Evolutionary conservation across 148 eudicot species (phyloP), one percentile per base, ranked within the genome.

Genomic region (Rhododendron henanense): DNA sequence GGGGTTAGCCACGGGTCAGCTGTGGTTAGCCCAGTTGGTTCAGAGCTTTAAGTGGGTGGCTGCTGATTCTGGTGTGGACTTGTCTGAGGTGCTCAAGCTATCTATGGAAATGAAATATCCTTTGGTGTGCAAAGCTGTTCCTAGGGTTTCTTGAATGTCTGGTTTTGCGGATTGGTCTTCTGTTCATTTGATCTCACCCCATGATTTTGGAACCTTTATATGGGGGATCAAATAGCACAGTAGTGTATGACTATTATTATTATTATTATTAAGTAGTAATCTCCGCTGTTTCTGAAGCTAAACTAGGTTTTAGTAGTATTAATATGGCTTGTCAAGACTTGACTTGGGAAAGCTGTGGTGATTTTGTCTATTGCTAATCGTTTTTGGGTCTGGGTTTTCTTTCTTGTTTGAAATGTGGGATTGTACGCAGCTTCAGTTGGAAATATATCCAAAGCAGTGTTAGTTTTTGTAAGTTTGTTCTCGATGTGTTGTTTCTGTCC

Each of bases 21-120:
- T 97, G 0, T 97, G 99, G 99, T 82, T 97, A 0, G 99, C 94
- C 19, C 99, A 94, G 86, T 76, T 97, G 92, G 88, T 97, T 18
- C 99, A 93, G 85, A 91, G 71, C 41, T 97, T 95, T 84, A 85
- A 92, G 44, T 96, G 98, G 97, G 92, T 87, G 93, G 91, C 87
- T 41, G 83, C 86, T 6, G 94, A 87, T 39, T 65, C 63, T 44
- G 92, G 87, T 33, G 98, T 95, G 73, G 95, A 95, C 86, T 86
- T 97, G 90, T 81, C 94, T 2, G 98, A 95, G 90, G 83, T 90
- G 44, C 91, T 96, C 76, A 96, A 94, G 83, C 88, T 96, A 69
- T 96, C 99, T 0, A 86, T 95, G 97, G 99, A 96, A 85, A 96
- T 96, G 99, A 94, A 96, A 88, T 81, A 33, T 51, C 90, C 97